Conservation (phyloP, 2,329 filamentous ascomycete genomes). For the Curvularia sp. region DNA sequence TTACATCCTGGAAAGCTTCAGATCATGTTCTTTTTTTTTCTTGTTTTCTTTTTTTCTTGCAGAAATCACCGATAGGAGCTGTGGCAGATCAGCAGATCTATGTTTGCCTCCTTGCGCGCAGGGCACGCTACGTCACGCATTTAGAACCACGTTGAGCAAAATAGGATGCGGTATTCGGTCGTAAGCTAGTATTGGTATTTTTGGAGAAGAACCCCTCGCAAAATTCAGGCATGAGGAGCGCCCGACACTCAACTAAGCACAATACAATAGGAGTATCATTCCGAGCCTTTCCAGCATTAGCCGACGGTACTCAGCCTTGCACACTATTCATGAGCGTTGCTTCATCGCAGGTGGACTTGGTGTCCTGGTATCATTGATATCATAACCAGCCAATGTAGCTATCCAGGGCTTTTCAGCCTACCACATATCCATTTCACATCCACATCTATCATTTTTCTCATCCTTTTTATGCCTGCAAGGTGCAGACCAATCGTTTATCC, state of each 20-base stretch:
- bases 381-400: constrained; percentile 17
- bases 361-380: constrained; percentile 25
- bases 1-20: not conserved
- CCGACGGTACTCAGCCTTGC: not conserved
- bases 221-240: not conserved
- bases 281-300: not conserved
- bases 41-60: not conserved
- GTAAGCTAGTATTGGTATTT: not conserved
- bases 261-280: not conserved
- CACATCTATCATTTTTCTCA: constrained; percentile 1
- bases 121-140: not conserved
- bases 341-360: constrained; percentile 19
- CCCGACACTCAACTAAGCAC: not conserved
- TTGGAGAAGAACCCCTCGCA: not conserved
- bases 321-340: not conserved
- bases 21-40: not conserved
- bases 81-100: not conserved
- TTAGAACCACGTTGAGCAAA: not conserved
- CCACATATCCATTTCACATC: constrained; percentile 12
- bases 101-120: not conserved
- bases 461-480: not conserved
- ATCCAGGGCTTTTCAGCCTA: constrained; percentile 7
- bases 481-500: constrained; percentile 1
- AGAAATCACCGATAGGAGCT: not conserved
- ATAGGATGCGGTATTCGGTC: not conserved